Conservation (phyloP, 805 yeast species). For the Kodamaea fukazawae region DNA sequence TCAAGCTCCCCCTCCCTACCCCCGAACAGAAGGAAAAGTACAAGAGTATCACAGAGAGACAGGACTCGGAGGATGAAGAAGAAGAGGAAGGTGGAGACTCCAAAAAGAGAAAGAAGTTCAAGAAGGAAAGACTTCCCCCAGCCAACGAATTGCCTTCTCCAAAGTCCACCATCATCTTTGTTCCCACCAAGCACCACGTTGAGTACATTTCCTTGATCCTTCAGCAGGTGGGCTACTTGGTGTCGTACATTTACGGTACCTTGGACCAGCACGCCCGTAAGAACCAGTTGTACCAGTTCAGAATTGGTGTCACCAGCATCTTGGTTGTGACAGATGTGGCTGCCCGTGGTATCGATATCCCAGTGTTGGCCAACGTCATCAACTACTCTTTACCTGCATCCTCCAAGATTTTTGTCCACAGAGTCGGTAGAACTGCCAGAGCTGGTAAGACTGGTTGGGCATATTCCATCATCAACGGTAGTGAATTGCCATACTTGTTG, state of each 20-base stretch:
- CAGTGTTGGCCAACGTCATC: conserved; percentile 90
- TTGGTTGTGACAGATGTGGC: conserved; percentile 97
- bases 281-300: conserved; percentile 79
- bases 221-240: conserved; percentile 77
- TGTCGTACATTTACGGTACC: conserved; percentile 89
- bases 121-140: conserved; percentile 61
- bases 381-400: conserved; percentile 89
- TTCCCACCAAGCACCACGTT: conserved; percentile 97
- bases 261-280: conserved; percentile 94
- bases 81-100: conserved; percentile 39
- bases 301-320: conserved; percentile 79
- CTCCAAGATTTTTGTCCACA: conserved; percentile 90
- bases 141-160: conserved; percentile 85
- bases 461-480: conserved; percentile 78
- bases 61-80: conserved; percentile 54
- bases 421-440: conserved; percentile 99
- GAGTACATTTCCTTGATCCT: conserved; percentile 78
- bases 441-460: conserved; percentile 99
- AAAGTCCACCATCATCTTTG: conserved; percentile 86
- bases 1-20: conserved; percentile 79
- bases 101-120: conserved; percentile 45
- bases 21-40: conserved; percentile 61
- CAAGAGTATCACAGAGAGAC: conserved; percentile 44
- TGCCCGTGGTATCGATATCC: conserved; percentile 98
- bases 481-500: conserved; percentile 83